A percentile compares a stretch with the other conserved stretches of the same genome.
Conservation (phyloP, 208 protist genomes). For the Wallacemonas sp. region DNA sequence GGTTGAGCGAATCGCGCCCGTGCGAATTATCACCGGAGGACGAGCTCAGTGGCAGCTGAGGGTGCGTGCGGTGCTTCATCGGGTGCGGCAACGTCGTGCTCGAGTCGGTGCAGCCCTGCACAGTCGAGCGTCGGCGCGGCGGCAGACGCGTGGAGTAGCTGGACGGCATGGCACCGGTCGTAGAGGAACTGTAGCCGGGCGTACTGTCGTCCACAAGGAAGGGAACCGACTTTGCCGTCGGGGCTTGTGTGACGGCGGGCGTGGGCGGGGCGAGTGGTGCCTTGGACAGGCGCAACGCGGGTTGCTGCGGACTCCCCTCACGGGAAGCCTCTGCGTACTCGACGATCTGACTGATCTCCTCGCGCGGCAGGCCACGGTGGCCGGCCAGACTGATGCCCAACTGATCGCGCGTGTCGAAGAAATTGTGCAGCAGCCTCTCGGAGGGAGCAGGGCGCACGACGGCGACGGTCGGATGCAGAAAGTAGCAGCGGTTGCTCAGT, state of each 20-base stretch:
- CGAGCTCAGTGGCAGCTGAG: conserved; percentile 3
- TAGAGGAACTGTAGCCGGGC: background rate
- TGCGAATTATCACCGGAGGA: conserved; percentile 1
- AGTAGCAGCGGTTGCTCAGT: conserved; percentile 24
- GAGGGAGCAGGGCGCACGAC: conserved; percentile 8
- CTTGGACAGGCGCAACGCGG: background rate
- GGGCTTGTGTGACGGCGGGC: background rate
- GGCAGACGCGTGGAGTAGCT: background rate
- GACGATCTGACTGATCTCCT: background rate
- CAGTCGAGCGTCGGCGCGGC: background rate
- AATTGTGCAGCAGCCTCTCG: conserved; percentile 12
- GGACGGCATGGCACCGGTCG: background rate
- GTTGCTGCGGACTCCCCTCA: background rate
- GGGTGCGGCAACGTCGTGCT: no score
- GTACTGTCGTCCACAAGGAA: background rate
- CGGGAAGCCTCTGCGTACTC: background rate
- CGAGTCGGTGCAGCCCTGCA: background rate
- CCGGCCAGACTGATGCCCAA: background rate
- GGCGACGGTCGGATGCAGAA: conserved; percentile 13
- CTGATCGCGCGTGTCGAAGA: conserved; percentile 7
- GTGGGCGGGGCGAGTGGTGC: background rate
- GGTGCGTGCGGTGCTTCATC: background rate
- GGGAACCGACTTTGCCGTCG: background rate
- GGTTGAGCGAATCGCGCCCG: background rate
- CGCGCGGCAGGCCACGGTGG: conserved; percentile 1